Conservation (phyloP, 768 basidiomycete genomes). For the Amyloporia xantha region DNA sequence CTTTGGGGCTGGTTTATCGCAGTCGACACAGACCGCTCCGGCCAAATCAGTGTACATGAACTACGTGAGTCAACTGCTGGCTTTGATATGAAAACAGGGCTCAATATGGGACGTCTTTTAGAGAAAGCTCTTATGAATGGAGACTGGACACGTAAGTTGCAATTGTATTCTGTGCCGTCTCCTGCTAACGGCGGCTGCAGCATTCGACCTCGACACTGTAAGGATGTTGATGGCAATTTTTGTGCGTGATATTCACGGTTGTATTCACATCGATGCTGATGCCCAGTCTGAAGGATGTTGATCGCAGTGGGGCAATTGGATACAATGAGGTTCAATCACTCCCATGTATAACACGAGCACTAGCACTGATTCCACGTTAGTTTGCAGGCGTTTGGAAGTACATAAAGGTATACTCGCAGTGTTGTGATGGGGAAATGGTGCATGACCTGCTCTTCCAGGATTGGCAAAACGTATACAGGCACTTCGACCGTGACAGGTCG, state of each 20-base stretch:
- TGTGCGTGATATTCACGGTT: conserved; percentile 35
- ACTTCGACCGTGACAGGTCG: conserved; percentile 80
- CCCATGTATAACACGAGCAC: too few relatives aligned
- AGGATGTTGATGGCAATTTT: conserved; percentile 81
- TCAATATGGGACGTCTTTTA: conserved; percentile 20
- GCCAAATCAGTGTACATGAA: conserved; percentile 56
- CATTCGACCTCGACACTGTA: conserved; percentile 82
- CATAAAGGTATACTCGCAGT: conserved; percentile 43
- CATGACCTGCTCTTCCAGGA: conserved; percentile 35
- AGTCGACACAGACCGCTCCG: conserved; percentile 67
- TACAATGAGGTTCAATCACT: too few relatives aligned
- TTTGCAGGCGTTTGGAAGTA: conserved; percentile 80
- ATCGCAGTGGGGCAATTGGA: conserved; percentile 72
- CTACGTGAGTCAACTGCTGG: conserved; percentile 62
- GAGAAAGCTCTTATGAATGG: conserved; percentile 49
- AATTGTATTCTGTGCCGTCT: not conserved
- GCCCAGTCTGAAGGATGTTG: conserved; percentile 45
- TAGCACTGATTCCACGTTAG: too few relatives aligned
- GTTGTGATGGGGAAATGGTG: not conserved
- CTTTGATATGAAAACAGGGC: too few relatives aligned
- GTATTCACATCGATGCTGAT: not conserved
- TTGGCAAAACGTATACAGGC: conserved; percentile 79
- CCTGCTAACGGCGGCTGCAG: too few relatives aligned
- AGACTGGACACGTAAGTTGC: conserved; percentile 69
- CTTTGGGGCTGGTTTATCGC: conserved; percentile 68